A percentile compares a stretch with the other conserved stretches of the same genome.
Conservation (phyloP, 305 asterid species). For the Fraxinus baroniana region DNA sequence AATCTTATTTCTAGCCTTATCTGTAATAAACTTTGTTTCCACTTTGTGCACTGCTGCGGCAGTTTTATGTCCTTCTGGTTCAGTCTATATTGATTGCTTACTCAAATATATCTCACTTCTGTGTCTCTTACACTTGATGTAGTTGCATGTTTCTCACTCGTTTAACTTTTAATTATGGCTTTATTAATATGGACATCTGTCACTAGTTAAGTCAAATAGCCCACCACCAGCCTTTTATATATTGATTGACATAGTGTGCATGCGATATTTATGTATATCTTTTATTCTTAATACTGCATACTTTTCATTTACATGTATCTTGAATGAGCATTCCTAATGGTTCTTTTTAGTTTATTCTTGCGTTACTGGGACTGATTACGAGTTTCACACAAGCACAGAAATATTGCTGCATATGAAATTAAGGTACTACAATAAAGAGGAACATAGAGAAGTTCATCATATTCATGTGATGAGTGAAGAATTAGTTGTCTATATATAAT, state of each 20-base stretch:
- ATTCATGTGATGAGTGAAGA: constrained; percentile 5
- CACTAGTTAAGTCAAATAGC: neutral
- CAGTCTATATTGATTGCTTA: neutral
- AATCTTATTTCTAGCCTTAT: neutral
- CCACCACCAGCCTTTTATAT: neutral
- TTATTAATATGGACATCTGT: neutral
- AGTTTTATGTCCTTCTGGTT: neutral
- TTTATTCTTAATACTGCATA: neutral
- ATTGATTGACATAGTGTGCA: neutral
- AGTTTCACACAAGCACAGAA: neutral
- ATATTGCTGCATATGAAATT: neutral
- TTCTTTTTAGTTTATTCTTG: neutral
- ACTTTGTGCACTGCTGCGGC: neutral
- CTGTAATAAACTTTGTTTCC: neutral
- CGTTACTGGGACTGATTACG: neutral
- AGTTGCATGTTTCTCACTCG: neutral
- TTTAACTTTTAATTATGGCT: neutral
- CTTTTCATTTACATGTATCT: neutral
- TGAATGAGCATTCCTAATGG: neutral
- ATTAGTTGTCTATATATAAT: neutral
- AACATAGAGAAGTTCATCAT: neutral
- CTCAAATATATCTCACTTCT: neutral
- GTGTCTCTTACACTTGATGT: neutral
- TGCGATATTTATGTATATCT: neutral
- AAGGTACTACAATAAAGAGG: neutral